Evolutionary conservation across 1,284 basidiomycete genomes (phyloP).

Genomic region (Cutaneotrichosporon cavernicola): DNA sequence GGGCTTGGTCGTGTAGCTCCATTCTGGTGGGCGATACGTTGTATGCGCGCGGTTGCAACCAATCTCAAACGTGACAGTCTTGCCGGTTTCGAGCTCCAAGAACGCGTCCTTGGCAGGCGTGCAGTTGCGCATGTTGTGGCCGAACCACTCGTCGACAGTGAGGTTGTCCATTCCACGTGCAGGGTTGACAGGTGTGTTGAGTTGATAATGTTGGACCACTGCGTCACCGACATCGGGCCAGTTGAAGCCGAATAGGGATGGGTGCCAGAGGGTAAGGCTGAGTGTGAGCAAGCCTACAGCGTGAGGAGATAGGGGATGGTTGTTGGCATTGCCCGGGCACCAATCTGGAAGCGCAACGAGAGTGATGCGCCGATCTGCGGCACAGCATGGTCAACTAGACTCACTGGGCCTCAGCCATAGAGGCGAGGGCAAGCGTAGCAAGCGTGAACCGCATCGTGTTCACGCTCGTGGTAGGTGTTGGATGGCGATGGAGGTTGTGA

Average conservation of each 20-base stretch:
- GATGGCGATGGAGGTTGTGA: background rate
- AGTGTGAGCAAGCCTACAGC: conserved; percentile 1
- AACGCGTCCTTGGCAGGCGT: conserved; percentile 8
- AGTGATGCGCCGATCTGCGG: background rate
- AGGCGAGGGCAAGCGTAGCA: conserved; percentile 5
- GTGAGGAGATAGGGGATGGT: background rate
- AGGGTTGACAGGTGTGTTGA: conserved; percentile 9
- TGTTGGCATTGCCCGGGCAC: background rate
- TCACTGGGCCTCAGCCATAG: conserved; percentile 13
- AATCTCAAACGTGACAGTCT: conserved; percentile 13
- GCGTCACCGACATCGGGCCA: conserved; percentile 3
- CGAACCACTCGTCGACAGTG: conserved; percentile 17
- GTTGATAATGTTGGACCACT: background rate
- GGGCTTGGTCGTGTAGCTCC: background rate
- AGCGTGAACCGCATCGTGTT: background rate
- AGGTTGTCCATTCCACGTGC: conserved; percentile 11
- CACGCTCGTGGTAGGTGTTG: background rate
- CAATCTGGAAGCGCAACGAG: too few relatives aligned
- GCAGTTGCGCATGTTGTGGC: conserved; percentile 1
- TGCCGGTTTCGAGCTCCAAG: conserved; percentile 17
- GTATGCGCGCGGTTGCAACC: conserved; percentile 19
- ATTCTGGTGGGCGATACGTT: conserved; percentile 3
- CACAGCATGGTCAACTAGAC: background rate
- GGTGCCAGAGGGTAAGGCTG: conserved; percentile 17
- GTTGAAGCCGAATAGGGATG: conserved; percentile 19